These are phyloP conservation scores for Angophora floribunda DNA, from an alignment of 345 rosid genomes.

Conservation along the genomic window DNA sequence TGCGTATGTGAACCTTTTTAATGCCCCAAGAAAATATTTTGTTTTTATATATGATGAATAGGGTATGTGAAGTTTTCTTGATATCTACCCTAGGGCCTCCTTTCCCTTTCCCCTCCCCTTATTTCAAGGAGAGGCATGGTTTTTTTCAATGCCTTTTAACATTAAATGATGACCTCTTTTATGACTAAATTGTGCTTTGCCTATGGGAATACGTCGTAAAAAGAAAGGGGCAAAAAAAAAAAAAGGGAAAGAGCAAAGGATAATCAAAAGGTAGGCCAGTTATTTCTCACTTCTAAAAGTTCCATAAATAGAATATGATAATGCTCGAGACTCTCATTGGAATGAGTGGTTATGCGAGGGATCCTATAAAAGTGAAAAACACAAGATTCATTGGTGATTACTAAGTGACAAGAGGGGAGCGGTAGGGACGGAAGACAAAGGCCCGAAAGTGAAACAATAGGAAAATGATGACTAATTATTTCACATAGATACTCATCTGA, in stretches of 20 bases:
- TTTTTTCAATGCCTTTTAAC: not conserved
- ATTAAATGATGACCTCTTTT: not conserved
- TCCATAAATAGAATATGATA: not conserved
- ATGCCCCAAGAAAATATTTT: not conserved
- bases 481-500: conserved; percentile 43
- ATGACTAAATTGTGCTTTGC: not conserved
- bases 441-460: conserved; percentile 23
- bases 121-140: not conserved
- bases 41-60: not conserved
- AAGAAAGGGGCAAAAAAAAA: not conserved
- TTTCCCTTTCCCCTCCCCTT: not conserved
- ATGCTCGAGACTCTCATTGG: not conserved
- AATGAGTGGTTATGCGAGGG: conserved; percentile 13
- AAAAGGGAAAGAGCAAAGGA: not conserved
- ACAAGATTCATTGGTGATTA: conserved; percentile 21
- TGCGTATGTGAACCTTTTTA: not conserved
- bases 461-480: conserved; percentile 48
- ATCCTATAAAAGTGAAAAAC: conserved; percentile 25
- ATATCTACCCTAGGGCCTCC: not conserved
- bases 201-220: not conserved
- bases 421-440: conserved; percentile 7
- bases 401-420: not conserved
- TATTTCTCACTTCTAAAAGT: not conserved
- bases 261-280: not conserved
- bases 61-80: not conserved